These are phyloP conservation scores for Diplotaxis tenuifolia DNA, from an alignment of 345 rosid genomes.

Conservation along the genomic window DNA sequence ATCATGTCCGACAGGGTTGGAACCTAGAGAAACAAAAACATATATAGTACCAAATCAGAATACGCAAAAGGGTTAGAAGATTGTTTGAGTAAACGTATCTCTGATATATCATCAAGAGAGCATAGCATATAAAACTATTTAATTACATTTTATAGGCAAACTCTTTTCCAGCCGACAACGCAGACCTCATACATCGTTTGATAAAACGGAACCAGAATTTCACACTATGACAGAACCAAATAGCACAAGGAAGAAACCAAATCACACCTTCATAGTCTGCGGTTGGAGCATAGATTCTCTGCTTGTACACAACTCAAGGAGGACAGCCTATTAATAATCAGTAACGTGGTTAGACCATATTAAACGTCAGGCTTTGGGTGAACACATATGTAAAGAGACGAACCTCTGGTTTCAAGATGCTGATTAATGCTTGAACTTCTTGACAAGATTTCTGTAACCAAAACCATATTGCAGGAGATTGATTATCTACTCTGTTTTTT, in stretches of 20 bases:
- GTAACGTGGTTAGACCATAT: conserved; percentile 2
- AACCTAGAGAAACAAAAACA: conserved; percentile 54
- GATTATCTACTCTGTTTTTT: not conserved
- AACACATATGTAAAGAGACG: conserved; percentile 22
- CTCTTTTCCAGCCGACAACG: too few species aligned
- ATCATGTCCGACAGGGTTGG: conserved; percentile 88
- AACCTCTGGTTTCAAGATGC: conserved; percentile 89
- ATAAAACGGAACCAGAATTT: too few species aligned
- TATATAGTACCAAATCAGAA: too few species aligned
- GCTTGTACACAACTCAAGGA: conserved; percentile 88
- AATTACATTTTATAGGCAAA: too few species aligned
- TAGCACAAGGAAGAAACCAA: not conserved
- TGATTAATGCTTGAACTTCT: conserved; percentile 71
- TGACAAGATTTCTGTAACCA: conserved; percentile 33
- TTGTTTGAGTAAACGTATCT: too few species aligned
- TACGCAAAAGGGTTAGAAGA: too few species aligned
- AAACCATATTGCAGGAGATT: not conserved
- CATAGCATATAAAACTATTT: too few species aligned
- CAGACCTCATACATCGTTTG: too few species aligned
- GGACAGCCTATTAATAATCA: conserved; percentile 60
- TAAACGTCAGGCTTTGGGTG: conserved; percentile 2
- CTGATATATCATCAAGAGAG: too few species aligned
- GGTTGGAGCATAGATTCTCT: conserved; percentile 69
- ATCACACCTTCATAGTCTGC: conserved; percentile 71
- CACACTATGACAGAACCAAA: conserved; percentile 8